These are phyloP conservation scores for Neofusicoccum sp. DNA, from an alignment of 2,329 filamentous ascomycete species.

Conservation along the genomic window DNA sequence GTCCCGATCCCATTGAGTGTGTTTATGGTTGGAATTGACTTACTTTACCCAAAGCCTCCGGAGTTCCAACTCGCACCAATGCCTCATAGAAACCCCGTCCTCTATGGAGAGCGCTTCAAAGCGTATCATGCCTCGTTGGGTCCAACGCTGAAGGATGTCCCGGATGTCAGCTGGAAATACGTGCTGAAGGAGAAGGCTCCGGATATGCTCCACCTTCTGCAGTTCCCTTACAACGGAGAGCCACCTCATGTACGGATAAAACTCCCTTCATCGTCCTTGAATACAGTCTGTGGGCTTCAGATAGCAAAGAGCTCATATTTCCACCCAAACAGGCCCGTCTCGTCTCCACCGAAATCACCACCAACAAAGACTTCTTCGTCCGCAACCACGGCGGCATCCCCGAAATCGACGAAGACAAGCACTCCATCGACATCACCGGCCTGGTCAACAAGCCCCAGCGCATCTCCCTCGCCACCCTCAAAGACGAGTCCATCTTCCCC, in stretches of 20 bases:
- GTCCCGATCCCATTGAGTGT: neutral
- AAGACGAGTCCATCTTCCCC: constrained; percentile 60
- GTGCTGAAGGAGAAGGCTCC: constrained; percentile 44
- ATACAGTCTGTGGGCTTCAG: too few species aligned
- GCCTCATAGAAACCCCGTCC: constrained; percentile 43
- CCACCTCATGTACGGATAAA: constrained; percentile 32
- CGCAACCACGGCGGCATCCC: constrained; percentile 72
- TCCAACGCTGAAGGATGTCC: constrained; percentile 41
- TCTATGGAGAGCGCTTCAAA: constrained; percentile 49
- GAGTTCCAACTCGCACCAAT: constrained; percentile 45
- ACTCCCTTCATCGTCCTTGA: neutral
- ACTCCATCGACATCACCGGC: constrained; percentile 57
- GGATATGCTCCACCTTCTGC: constrained; percentile 49
- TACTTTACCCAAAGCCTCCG: constrained; percentile 32
- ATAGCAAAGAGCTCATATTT: too few species aligned
- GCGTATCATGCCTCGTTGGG: constrained; percentile 47
- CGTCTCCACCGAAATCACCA: constrained; percentile 58
- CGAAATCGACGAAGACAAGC: constrained; percentile 58
- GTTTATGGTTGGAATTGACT: neutral
- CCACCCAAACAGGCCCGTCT: constrained; percentile 54
- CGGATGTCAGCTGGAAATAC: constrained; percentile 54
- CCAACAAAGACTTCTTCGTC: constrained; percentile 64
- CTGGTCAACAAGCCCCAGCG: constrained; percentile 58
- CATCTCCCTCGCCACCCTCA: constrained; percentile 59
- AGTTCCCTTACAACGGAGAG: constrained; percentile 51